Conservation (phyloP, 1,139 yeast species). For the Saccharomyces hybrid region DNA sequence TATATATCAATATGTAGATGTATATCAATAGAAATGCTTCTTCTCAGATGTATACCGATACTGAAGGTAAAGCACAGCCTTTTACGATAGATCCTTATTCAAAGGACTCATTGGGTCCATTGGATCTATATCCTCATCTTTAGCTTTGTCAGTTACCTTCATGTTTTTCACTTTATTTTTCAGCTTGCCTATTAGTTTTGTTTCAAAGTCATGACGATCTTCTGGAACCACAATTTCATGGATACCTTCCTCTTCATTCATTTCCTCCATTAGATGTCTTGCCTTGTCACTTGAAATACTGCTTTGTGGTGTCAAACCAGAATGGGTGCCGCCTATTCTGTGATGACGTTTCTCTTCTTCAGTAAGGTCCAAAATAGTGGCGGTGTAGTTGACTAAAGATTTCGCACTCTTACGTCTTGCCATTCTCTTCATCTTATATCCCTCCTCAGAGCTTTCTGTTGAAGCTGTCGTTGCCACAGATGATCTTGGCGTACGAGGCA, state of each 20-base stretch:
- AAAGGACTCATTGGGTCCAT: neutral
- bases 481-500: slow-evolving; percentile 42
- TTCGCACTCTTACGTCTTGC: slow-evolving; percentile 66
- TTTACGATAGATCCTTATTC: neutral
- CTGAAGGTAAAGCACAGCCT: neutral
- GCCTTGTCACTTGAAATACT: slow-evolving; percentile 17
- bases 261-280: slow-evolving; percentile 7
- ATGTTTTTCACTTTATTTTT: slow-evolving; percentile 18
- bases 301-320: slow-evolving; percentile 22
- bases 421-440: slow-evolving; percentile 31
- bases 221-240: slow-evolving; percentile 1
- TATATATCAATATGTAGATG: neutral
- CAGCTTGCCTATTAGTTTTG: slow-evolving; percentile 16
- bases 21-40: neutral
- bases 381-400: slow-evolving; percentile 59
- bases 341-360: slow-evolving; percentile 45
- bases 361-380: slow-evolving; percentile 56
- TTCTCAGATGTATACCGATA: neutral
- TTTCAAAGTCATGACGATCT: slow-evolving; percentile 15
- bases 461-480: slow-evolving; percentile 16
- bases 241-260: neutral
- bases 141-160: slow-evolving; percentile 8
- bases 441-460: slow-evolving; percentile 10
- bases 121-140: neutral
- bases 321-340: slow-evolving; percentile 20